A percentile compares a stretch with the other conserved stretches of the same genome.
These are phyloP conservation scores for Suhomyces faveliae DNA, from an alignment of 805 yeast genomes.

Conservation along the genomic window DNA sequence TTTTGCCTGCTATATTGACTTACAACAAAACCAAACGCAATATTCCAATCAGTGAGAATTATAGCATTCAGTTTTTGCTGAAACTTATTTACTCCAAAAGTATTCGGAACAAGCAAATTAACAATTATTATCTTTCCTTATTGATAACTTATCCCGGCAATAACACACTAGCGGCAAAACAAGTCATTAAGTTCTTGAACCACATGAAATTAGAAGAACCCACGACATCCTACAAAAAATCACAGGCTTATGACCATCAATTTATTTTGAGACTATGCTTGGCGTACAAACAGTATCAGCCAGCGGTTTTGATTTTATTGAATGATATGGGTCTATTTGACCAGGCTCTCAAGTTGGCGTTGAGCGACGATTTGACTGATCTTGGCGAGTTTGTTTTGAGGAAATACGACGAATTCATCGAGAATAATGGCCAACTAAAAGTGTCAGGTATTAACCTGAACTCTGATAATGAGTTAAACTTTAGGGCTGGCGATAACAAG, in stretches of 20 bases:
- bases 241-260: conserved; percentile 56
- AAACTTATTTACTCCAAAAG: conserved; percentile 45
- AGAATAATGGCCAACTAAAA: conserved; percentile 11
- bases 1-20: conserved; percentile 74
- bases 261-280: conserved; percentile 74
- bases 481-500: background rate
- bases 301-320: conserved; percentile 75
- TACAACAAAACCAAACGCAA: conserved; percentile 52
- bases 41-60: conserved; percentile 50
- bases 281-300: conserved; percentile 52
- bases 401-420: conserved; percentile 27
- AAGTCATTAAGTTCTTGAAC: conserved; percentile 32
- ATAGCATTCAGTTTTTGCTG: conserved; percentile 62
- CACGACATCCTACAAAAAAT: conserved; percentile 8
- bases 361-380: conserved; percentile 57
- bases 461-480: conserved; percentile 3
- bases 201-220: conserved; percentile 20
- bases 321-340: conserved; percentile 63
- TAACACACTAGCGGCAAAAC: conserved; percentile 21
- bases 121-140: conserved; percentile 69
- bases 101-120: conserved; percentile 47
- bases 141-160: conserved; percentile 46
- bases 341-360: conserved; percentile 76
- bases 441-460: background rate
- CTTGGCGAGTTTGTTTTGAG: conserved; percentile 44